These are phyloP conservation scores for Talinum fruticosum DNA, from an alignment of 148 eudicot genomes.

Conservation along the genomic window DNA sequence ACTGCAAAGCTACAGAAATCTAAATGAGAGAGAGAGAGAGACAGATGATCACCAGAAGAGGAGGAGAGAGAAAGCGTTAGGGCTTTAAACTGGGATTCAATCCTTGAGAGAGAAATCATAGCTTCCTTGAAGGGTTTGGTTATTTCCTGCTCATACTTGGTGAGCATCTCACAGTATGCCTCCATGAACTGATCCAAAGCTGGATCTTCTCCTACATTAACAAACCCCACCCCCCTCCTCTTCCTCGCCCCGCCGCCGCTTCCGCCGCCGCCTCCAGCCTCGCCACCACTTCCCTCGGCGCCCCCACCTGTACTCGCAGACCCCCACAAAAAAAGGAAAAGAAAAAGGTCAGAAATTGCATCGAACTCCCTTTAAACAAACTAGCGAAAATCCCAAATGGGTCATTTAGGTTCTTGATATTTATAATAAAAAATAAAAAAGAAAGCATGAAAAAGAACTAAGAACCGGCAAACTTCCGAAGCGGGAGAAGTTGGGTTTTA, in stretches of 20 bases:
- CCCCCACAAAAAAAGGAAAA: background rate
- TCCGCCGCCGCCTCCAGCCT: constrained; percentile 53
- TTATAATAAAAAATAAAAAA: background rate
- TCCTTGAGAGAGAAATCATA: constrained; percentile 79
- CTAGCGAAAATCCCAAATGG: background rate
- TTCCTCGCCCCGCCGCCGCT: constrained; percentile 23
- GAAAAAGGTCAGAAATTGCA: background rate
- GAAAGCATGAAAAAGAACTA: background rate
- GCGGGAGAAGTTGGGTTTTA: background rate
- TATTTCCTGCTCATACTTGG: constrained; percentile 85
- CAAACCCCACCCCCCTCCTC: constrained; percentile 18
- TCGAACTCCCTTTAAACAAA: background rate
- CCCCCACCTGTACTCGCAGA: constrained; percentile 61
- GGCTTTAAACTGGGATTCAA: constrained; percentile 84
- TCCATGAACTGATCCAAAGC: constrained; percentile 96
- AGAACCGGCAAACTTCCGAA: background rate
- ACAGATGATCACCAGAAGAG: constrained; percentile 35
- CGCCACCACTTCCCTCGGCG: constrained; percentile 90
- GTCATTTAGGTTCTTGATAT: background rate
- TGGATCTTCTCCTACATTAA: constrained; percentile 78
- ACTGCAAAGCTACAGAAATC: constrained; percentile 3
- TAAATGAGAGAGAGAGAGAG: constrained; percentile 19
- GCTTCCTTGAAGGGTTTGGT: constrained; percentile 94
- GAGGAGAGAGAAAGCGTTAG: constrained; percentile 57
- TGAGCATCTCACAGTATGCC: constrained; percentile 94